Base-by-base conservation (phyloP, 495 filamentous ascomycete genomes). In the Aspergillus saccharolyticus region DNA sequence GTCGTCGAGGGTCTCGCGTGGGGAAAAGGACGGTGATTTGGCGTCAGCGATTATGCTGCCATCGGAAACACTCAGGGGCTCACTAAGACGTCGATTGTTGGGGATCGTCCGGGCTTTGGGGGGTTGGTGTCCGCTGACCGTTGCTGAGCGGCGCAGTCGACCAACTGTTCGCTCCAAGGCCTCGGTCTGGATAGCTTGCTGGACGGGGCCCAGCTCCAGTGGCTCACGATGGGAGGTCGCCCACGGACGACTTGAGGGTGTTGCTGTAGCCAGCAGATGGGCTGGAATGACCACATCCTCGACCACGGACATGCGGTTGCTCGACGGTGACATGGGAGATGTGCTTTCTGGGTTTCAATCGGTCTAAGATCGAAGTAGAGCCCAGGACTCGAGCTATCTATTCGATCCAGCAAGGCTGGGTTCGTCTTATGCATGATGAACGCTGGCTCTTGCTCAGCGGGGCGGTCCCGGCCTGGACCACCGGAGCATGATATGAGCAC, bases 281-380 rank as follows among this genome's bases (percentile, higher is more conserved):
- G 46, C 21, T 4, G 46, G 46, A 49, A 49, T 49, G 20, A 49
- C 46, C 46, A 49, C 46, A 28, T 49, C 46, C 25, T 16, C 46
- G 15, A 49, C 46, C 46, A 49, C 46, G n/a, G 46, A 49, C 25
- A 21, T 16, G 44, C 44, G 44, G 22, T 6, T 21, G 25, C 16
- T 21, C 20, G 22, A n/a, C 10, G 20, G 46, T 9, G 46, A 24
- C 46, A 49, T 49, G 25, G 9, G 25, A 28, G 25, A 28, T 28
- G 9, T 9, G 9, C 4, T 28, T 28, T 28, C 9, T 3, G n/a
- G n/a, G n/a, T n/a, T n/a, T n/a, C n/a, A n/a, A n/a, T n/a, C n/a
- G n/a, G n/a, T n/a, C n/a, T n/a, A n/a, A n/a, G n/a, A n/a, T n/a
- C n/a, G n/a, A n/a, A n/a, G n/a, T n/a, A n/a, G n/a, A n/a, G n/a